These are phyloP conservation scores for Talaromyces amestolkiae DNA, from an alignment of 2,329 filamentous ascomycete genomes.

Conservation along the genomic window DNA sequence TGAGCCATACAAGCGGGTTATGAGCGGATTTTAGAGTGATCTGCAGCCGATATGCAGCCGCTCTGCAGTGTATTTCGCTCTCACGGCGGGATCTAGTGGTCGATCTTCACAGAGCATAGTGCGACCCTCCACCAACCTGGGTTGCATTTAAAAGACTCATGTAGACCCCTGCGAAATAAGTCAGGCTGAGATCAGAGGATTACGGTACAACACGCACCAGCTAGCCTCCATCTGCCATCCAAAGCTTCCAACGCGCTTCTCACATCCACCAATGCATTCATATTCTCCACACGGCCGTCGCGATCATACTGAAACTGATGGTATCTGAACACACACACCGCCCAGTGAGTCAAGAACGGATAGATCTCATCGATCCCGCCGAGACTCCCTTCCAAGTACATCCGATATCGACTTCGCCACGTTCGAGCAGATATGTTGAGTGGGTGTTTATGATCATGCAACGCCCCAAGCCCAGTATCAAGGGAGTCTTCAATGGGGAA, in stretches of 20 bases:
- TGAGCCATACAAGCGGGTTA: not conserved
- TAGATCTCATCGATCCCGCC: not conserved
- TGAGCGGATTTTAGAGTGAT: not conserved
- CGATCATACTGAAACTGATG: not conserved
- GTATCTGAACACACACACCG: not conserved
- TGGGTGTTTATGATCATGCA: not conserved
- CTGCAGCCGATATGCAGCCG: not conserved
- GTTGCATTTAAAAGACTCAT: not conserved
- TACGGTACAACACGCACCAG: not conserved
- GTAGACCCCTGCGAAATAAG: not conserved
- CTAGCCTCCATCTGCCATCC: not conserved
- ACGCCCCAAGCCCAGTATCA: not conserved
- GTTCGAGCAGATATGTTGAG: not conserved
- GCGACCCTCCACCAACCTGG: not conserved
- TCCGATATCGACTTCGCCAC: not conserved
- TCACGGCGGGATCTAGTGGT: not conserved
- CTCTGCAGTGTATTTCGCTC: not conserved
- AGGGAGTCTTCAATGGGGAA: not conserved
- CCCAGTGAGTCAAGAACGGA: not conserved
- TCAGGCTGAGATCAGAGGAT: not conserved
- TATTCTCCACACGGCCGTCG: not conserved
- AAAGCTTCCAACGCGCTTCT: not conserved
- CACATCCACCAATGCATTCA: not conserved
- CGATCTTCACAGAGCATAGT: not conserved
- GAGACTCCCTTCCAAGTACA: not conserved